phyloP scores from a whole-genome alignment of 768 basidiomycete species.

The Crucibulum laeve region DNA sequence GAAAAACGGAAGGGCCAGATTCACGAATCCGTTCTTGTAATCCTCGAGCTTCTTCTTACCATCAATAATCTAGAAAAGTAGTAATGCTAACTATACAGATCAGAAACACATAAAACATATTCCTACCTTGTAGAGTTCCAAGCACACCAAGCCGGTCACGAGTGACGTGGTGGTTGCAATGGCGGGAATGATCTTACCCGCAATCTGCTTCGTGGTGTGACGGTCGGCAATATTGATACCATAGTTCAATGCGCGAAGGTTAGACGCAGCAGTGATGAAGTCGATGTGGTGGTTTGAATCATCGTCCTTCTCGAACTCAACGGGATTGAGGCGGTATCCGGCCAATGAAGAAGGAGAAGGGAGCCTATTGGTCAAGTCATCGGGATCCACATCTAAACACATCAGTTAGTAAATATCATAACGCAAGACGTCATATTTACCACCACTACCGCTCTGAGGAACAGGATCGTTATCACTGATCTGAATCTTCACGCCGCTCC shows the following conservation, averaged over 20 bases:
- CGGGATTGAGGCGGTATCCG: conserved; percentile 93
- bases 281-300: conserved; percentile 98
- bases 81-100: background rate
- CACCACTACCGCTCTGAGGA: conserved; percentile 43
- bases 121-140: conserved; percentile 93
- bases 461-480: conserved; percentile 90
- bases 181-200: conserved; percentile 98
- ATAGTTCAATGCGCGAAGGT: conserved; percentile 95
- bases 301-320: conserved; percentile 99
- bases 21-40: conserved; percentile 98
- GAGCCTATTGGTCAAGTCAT: conserved; percentile 60
- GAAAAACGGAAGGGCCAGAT: conserved; percentile 97
- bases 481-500: conserved; percentile 88
- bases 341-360: conserved; percentile 89
- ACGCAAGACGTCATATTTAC: conserved; percentile 20
- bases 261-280: conserved; percentile 97
- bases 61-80: conserved; percentile 73
- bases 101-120: background rate
- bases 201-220: conserved; percentile 95
- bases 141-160: conserved; percentile 91
- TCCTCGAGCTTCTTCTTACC: conserved; percentile 90
- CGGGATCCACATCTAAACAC: conserved; percentile 46
- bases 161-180: conserved; percentile 98
- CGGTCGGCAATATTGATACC: conserved; percentile 81
- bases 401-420: conserved; percentile 8